phyloP scores from a whole-genome alignment of 768 basidiomycete genomes.

The Rhizopogon vulgaris region DNA sequence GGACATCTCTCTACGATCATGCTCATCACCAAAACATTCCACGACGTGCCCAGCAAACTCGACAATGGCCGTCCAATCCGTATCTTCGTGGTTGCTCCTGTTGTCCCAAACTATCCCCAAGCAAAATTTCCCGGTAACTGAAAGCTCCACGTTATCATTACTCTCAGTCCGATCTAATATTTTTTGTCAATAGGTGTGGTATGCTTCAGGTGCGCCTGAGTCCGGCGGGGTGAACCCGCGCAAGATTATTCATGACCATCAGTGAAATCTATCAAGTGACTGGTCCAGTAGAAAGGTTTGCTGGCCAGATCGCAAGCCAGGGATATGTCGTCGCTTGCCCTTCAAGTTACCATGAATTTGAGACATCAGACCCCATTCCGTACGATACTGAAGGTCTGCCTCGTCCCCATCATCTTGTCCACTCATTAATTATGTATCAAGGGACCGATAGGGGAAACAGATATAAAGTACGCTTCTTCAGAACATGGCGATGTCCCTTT shows the following conservation, averaged over 20 bases:
- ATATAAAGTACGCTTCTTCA: conserved; percentile 60
- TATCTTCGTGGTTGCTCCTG: conserved; percentile 79
- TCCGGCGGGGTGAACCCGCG: background rate
- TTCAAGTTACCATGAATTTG: conserved; percentile 88
- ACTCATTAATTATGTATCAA: conserved; percentile 12
- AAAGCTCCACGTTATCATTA: background rate
- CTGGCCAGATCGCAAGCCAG: conserved; percentile 81
- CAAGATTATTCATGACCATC: background rate
- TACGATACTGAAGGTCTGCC: conserved; percentile 76
- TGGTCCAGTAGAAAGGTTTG: conserved; percentile 93
- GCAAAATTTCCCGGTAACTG: conserved; percentile 80
- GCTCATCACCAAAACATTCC: conserved; percentile 75
- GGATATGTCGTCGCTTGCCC: conserved; percentile 83
- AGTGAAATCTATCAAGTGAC: conserved; percentile 97
- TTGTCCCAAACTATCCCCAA: conserved; percentile 74
- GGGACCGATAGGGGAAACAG: conserved; percentile 90
- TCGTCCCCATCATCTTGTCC: background rate
- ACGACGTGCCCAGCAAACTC: conserved; percentile 71
- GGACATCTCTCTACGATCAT: conserved; percentile 33
- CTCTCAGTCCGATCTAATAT: background rate
- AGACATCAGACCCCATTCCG: conserved; percentile 80
- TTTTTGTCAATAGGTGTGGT: conserved; percentile 52
- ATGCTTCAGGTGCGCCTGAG: conserved; percentile 57
- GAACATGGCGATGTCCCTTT: background rate
- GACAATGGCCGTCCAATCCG: conserved; percentile 62